Evolutionary conservation across 2,329 filamentous ascomycete species (phyloP), one percentile per base, ranked within the genome.

Genomic region (Penicillium sp.): DNA sequence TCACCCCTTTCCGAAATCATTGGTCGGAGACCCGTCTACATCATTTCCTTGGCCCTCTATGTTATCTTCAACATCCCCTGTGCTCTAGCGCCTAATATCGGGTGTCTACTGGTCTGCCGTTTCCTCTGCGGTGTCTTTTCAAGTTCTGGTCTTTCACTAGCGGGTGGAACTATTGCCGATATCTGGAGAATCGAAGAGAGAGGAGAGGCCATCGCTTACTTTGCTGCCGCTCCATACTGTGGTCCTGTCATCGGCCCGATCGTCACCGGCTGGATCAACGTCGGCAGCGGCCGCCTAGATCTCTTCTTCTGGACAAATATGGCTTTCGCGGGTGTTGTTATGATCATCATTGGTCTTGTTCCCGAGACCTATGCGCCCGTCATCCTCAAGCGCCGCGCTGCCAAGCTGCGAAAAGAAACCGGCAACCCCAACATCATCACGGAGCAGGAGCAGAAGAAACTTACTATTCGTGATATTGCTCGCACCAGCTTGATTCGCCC

Each of bases 151-250:
- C 59, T 67, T 6, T 65, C 66, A 0, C 53, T 69, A 1, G 66
- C 65, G 10, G 65, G 65, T 13, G 65, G 66, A 4, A 66, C 66
- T 5, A 67, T 67, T 23, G 64, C 64, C 7, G 89, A 93, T 72
- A 73, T 92, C 21, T 93, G 88, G 88, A 82, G 74, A 53, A 87
- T 85, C 44, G 88, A 91, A 65, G 88, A 93, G 70, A 80, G 89
- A 26, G 89, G 89, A 62, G 85, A 91, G 6, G 87, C 89, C 38
- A 92, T 93, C 85, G 88, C 88, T 1, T 86, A 86, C 15, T 93
- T 92, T 67, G 86, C 82, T 2, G 88, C 88, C 1, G 88, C 88
- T 0, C 89, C 89, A 0, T 92, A 92, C 65, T 82, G 90, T 33
- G 89, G 89, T 1, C 89, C 89, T 46, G 87, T 87, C 1, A 82